A percentile compares a stretch with the other conserved stretches of the same genome.
phyloP scores from a whole-genome alignment of 768 basidiomycete genomes.

The Gelatoporia subvermispora region DNA sequence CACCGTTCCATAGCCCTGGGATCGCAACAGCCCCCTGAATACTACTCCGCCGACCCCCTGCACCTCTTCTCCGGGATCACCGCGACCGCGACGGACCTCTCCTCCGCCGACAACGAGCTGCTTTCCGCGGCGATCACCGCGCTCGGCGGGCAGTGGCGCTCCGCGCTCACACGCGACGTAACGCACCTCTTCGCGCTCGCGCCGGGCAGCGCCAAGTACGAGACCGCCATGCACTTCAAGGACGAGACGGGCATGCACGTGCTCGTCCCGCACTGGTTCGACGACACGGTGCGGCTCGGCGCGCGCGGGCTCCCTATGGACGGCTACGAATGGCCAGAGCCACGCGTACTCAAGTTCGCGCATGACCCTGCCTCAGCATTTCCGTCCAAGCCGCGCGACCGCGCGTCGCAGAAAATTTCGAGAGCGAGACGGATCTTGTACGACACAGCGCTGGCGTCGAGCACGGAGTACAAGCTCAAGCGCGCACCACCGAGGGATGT shows the following conservation, averaged over 20 bases:
- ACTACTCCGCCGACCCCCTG: constrained; percentile 72
- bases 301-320: constrained; percentile 42
- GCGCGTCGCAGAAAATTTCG: constrained; percentile 26
- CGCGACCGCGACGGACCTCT: constrained; percentile 66
- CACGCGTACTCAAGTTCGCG: constrained; percentile 37
- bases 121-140: constrained; percentile 68
- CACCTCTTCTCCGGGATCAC: constrained; percentile 83
- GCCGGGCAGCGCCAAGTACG: constrained; percentile 38
- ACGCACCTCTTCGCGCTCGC: constrained; percentile 78
- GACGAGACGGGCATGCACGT: constrained; percentile 56
- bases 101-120: constrained; percentile 61
- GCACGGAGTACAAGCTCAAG: constrained; percentile 14
- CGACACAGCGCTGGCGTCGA: constrained; percentile 25
- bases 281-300: constrained; percentile 61
- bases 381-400: constrained; percentile 19
- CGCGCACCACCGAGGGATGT: constrained; percentile 30
- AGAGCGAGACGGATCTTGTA: constrained; percentile 31
- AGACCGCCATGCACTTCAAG: constrained; percentile 52
- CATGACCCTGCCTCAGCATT: constrained; percentile 22
- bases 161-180: constrained; percentile 73
- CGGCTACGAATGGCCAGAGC: constrained; percentile 74
- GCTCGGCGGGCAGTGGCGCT: constrained; percentile 79
- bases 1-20: constrained; percentile 58
- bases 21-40: constrained; percentile 50
- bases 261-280: constrained; percentile 91